phyloP scores from a whole-genome alignment of 768 basidiomycete genomes.

The Suillus occidentalis region DNA sequence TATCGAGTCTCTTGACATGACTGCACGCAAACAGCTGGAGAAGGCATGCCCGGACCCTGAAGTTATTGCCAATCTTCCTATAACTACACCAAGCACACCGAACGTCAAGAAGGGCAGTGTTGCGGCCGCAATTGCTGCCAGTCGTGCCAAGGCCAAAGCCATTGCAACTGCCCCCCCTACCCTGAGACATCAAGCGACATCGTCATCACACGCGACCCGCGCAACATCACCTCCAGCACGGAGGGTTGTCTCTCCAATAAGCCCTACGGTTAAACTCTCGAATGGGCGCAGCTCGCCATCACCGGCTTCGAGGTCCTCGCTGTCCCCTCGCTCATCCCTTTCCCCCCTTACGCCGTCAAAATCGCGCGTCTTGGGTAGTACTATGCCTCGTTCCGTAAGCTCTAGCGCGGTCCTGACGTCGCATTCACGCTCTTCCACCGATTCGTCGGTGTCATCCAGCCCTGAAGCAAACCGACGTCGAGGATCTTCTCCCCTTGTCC shows the following conservation, averaged over 20 bases:
- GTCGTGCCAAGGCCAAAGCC: slow-evolving; percentile 82
- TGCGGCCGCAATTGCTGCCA: slow-evolving; percentile 87
- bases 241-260: slow-evolving; percentile 40
- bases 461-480: slow-evolving; percentile 38
- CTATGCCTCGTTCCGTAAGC: slow-evolving; percentile 47
- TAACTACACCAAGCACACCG: slow-evolving; percentile 47
- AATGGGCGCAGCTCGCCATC: slow-evolving; percentile 38
- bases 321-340: slow-evolving; percentile 48
- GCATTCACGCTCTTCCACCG: slow-evolving; percentile 48
- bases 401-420: slow-evolving; percentile 28
- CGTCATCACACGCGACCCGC: slow-evolving; percentile 55
- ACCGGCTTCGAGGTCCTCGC: slow-evolving; percentile 41
- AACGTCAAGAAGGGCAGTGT: slow-evolving; percentile 75
- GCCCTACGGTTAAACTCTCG: slow-evolving; percentile 45
- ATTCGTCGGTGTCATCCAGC: slow-evolving; percentile 30
- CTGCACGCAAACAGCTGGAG: slow-evolving; percentile 79
- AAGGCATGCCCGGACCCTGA: slow-evolving; percentile 73
- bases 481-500: slow-evolving; percentile 50
- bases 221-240: slow-evolving; percentile 42
- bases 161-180: slow-evolving; percentile 81
- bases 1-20: slow-evolving; percentile 64
- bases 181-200: slow-evolving; percentile 80
- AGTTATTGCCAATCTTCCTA: slow-evolving; percentile 37
- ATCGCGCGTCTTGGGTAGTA: slow-evolving; percentile 40
- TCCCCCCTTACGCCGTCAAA: slow-evolving; percentile 46